Evolutionary conservation across 2,329 filamentous ascomycete genomes (phyloP), one percentile per base, ranked within the genome.

Genomic region (Alternaria sp.): DNA sequence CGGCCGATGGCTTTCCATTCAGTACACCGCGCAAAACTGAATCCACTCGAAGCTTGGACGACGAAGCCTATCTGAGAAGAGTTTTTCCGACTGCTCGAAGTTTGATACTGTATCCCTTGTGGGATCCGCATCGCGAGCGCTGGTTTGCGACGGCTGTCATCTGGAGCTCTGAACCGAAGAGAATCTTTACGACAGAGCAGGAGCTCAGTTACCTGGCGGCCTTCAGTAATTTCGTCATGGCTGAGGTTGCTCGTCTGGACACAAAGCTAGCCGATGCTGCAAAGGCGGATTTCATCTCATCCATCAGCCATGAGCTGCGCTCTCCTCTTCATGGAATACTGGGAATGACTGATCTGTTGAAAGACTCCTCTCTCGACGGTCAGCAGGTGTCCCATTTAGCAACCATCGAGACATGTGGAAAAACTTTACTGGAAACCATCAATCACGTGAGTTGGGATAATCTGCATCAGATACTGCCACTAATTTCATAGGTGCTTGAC

Each of bases 321-420:
- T 87, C 84, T 2, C 87, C 87, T 0, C 76, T 89, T 0, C 87
- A 89, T 56, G 87, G 87, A 3, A 84, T 89, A 32, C 75, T 89
- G 0, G 82, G 85, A 0, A 75, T 75, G 66, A 73, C 69, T 7
- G 76, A 78, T 57, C 54, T 78, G 7, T 61, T 78, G 3, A 73
- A 74, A 48, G 73, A 75, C 26, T 75, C 74, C 2, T n/a, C 55
- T 7, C 69, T 75, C 9, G 74, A 77, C 16, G 60, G 62, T 20
- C 72, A 76, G 44, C 74, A 86, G 79, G 52, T 88, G 4, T 73
- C 64, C 22, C 75, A 78, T 55, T 57, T 78, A 7, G 67, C 75
- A 20, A 79, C 75, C 0, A 78, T 80, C 14, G 75, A 78, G 26
- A 76, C 73, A 2, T 81, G 79, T 44, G 78, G 77, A 5, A 77